Evolutionary conservation across 495 filamentous ascomycete genomes (phyloP).

Genomic region (Oleoguttula mirabilis): DNA sequence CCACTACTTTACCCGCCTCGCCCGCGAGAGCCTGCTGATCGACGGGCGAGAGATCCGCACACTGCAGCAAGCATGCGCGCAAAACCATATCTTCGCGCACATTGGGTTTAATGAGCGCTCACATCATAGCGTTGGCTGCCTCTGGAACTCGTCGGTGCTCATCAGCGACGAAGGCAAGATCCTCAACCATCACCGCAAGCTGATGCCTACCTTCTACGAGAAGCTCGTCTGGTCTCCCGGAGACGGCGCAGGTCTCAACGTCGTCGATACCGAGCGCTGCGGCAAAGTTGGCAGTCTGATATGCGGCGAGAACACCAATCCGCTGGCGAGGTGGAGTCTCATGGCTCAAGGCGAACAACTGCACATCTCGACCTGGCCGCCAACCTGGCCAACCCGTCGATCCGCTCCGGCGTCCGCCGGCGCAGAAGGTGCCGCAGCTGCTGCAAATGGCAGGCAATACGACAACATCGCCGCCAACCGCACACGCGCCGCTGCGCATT

Average conservation of each 20-base stretch:
- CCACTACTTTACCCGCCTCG: slow-evolving; percentile 12
- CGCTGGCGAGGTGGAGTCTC: slow-evolving; percentile 28
- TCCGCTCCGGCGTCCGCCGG: not conserved
- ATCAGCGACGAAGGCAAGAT: slow-evolving; percentile 32
- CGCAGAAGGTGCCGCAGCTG: not conserved
- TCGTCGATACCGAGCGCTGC: slow-evolving; percentile 16
- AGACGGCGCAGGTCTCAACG: slow-evolving; percentile 28
- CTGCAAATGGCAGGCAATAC: slow-evolving; percentile 22
- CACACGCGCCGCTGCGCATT: slow-evolving; percentile 32
- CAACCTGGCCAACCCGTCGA: slow-evolving; percentile 11
- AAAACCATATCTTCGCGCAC: slow-evolving; percentile 9
- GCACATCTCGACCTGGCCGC: slow-evolving; percentile 20
- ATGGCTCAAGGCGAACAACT: slow-evolving; percentile 24
- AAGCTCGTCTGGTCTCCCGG: slow-evolving; percentile 37
- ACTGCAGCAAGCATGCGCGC: slow-evolving; percentile 9
- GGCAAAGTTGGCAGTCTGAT: slow-evolving; percentile 37
- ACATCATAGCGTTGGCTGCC: slow-evolving; percentile 7
- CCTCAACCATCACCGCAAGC: slow-evolving; percentile 37
- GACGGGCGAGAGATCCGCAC: slow-evolving; percentile 15
- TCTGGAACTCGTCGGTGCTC: slow-evolving; percentile 36
- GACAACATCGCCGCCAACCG: slow-evolving; percentile 35
- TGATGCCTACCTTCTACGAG: slow-evolving; percentile 40
- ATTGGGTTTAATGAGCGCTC: slow-evolving; percentile 21
- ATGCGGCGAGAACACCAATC: slow-evolving; percentile 40
- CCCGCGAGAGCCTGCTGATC: slow-evolving; percentile 10